Base-by-base conservation (phyloP, 768 basidiomycete genomes). In the Lanmaoa pseudosensibilis region DNA sequence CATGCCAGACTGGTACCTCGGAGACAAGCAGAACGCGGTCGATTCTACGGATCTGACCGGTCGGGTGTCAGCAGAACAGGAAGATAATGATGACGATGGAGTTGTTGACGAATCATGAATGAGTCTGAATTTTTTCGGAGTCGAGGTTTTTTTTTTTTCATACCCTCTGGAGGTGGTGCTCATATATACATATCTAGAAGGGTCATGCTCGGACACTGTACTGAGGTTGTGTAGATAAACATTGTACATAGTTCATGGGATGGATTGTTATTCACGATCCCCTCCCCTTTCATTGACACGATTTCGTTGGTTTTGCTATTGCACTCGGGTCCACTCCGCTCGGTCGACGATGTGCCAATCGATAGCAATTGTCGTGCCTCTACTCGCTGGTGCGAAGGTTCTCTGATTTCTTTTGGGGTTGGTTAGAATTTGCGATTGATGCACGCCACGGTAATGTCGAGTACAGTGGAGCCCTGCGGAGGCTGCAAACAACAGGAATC, bases 1-100 rank as follows among this genome's bases (percentile, higher is more conserved):
- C 52, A 84, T 88, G 75, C 82, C 83, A 15, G 75, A 89, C 63
- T 86, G 83, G 78, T 78, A 82, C 57, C 83, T 93, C 49, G 83
- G 84, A 16, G 83, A 88, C 62, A 74, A 73, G 40, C 89, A 91
- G 70, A 91, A 90, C 66, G 86, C 87, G 0, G 79, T 87, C 16
- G 87, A 90, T 30, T 46, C 51, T 8, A 48, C 54, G 25, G 62
- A 69, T 54, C 39, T 69, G n/a, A 59, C 62, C 2, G 62, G 68
- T 34, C 63, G 58, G 36, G 21, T 19, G 18, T 45, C 55, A 6
- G 11, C 25, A n/a, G 36, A 16, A 23, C 33, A 32, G 43, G 51
- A 45, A 34, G 52, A 51, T 19, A 13, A n/a, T 9, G 32, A 2
- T 2, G 44, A 41, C 15, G 16, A n/a, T 12, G 38, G 3, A 2